These are phyloP conservation scores for Moesziomyces parantarcticus DNA, from an alignment of 1,284 basidiomycete genomes.

Conservation along the genomic window DNA sequence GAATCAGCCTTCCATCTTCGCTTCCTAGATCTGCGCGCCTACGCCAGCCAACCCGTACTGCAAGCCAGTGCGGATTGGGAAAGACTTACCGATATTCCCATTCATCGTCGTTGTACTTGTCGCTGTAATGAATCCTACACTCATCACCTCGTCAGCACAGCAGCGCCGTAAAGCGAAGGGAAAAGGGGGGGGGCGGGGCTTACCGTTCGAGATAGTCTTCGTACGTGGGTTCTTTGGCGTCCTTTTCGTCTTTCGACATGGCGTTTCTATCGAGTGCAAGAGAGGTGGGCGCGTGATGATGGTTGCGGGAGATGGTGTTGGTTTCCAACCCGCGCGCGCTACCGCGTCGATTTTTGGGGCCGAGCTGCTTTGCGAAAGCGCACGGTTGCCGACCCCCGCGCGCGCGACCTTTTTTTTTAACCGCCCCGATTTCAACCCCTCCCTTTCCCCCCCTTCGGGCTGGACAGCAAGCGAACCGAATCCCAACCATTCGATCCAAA, in stretches of 20 bases:
- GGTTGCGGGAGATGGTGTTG: conserved; percentile 2
- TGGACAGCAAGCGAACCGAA: no score
- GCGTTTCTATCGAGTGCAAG: no score
- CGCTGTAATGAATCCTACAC: conserved; percentile 65
- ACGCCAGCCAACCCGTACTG: no score
- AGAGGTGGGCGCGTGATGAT: background rate
- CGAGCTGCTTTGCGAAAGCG: no score
- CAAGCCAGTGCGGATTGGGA: background rate
- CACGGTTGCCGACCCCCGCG: no score
- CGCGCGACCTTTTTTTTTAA: no score
- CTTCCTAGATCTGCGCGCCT: no score
- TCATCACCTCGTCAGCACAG: background rate
- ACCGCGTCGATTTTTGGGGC: no score
- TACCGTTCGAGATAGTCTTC: conserved; percentile 65
- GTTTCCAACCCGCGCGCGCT: background rate
- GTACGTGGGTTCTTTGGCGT: conserved; percentile 56
- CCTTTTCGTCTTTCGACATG: conserved; percentile 27
- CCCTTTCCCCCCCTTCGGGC: no score
- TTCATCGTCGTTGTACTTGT: conserved; percentile 71
- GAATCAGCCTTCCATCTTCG: conserved; percentile 72
- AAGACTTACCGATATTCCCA: conserved; percentile 74
- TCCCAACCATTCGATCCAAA: no score
- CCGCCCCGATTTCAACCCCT: no score
- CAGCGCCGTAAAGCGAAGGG: background rate
- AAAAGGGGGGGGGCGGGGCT: conserved; percentile 2